Evolutionary conservation across 2,329 filamentous ascomycete species (phyloP).

Genomic region (Paecilomyces sp.): DNA sequence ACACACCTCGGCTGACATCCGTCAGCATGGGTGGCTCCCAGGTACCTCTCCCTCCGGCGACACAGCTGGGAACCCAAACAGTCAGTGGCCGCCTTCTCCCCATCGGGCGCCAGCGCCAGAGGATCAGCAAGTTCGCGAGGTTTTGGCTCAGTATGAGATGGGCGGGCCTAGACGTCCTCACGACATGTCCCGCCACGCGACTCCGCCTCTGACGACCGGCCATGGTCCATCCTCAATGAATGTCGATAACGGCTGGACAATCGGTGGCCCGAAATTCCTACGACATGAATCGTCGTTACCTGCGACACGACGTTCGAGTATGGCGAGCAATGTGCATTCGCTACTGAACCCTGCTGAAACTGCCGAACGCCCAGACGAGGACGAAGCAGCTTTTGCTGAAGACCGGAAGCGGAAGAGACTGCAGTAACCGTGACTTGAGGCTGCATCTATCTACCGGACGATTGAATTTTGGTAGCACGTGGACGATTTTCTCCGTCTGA

Average conservation of each 20-base stretch:
- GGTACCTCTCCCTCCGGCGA: constrained; percentile 59
- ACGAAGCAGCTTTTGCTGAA: constrained; percentile 47
- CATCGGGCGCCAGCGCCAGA: constrained; percentile 44
- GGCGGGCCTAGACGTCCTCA: constrained; percentile 45
- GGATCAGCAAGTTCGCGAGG: constrained; percentile 58
- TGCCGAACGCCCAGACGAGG: constrained; percentile 58
- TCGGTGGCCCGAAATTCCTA: constrained; percentile 39
- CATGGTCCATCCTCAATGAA: constrained; percentile 43
- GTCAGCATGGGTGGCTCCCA: constrained; percentile 70
- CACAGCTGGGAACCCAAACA: constrained; percentile 53
- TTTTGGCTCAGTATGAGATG: constrained; percentile 60
- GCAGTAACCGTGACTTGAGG: constrained; percentile 24
- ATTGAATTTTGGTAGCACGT: constrained; percentile 1
- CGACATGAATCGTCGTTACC: constrained; percentile 41
- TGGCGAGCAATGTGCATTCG: constrained; percentile 64
- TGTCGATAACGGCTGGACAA: constrained; percentile 50
- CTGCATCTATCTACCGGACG: constrained; percentile 1
- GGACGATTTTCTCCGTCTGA: constrained; percentile 3
- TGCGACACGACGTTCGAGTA: constrained; percentile 61
- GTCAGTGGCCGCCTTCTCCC: constrained; percentile 62
- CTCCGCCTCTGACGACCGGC: constrained; percentile 45
- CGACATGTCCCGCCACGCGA: constrained; percentile 44
- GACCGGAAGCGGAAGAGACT: constrained; percentile 57
- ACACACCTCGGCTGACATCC: constrained; percentile 93
- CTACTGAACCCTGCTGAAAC: constrained; percentile 63